Conservation (phyloP, 2,329 filamentous ascomycete species). For the Botryotinia convoluta region DNA sequence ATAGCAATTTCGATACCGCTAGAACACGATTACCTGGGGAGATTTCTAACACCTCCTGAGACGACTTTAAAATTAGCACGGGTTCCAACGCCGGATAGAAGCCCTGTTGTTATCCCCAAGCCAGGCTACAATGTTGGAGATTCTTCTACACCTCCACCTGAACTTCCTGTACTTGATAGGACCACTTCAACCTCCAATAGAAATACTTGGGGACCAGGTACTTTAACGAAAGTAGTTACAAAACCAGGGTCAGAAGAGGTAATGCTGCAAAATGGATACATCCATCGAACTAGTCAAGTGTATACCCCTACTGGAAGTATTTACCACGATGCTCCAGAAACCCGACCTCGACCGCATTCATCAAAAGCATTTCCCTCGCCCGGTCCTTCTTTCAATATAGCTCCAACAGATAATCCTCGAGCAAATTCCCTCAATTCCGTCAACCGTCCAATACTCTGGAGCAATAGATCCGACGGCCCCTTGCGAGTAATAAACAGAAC, state of each 20-base stretch:
- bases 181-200: neutral
- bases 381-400: neutral
- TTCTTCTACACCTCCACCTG: conserved; percentile 24
- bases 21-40: conserved; percentile 47
- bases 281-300: conserved; percentile 12
- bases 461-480: neutral
- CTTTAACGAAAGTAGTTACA: conserved; percentile 2
- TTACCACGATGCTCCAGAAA: neutral
- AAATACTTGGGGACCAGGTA: conserved; percentile 4
- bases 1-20: conserved; percentile 61
- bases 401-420: neutral
- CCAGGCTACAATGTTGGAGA: conserved; percentile 42
- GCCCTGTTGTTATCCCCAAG: conserved; percentile 24
- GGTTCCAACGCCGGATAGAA: conserved; percentile 28
- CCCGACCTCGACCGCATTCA: neutral
- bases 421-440: conserved; percentile 2
- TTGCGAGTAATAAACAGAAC: conserved; percentile 12
- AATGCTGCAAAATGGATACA: conserved; percentile 23
- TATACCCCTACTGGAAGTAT: neutral
- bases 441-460: neutral
- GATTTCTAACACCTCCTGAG: neutral
- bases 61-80: conserved; percentile 28
- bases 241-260: conserved; percentile 19
- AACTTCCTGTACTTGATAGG: neutral
- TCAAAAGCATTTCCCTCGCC: neutral